Percentiles rank a stretch among this genome's conserved stretches.
These are phyloP conservation scores for Diaporthe australafricana DNA, from an alignment of 2,329 filamentous ascomycete genomes.

Conservation along the genomic window DNA sequence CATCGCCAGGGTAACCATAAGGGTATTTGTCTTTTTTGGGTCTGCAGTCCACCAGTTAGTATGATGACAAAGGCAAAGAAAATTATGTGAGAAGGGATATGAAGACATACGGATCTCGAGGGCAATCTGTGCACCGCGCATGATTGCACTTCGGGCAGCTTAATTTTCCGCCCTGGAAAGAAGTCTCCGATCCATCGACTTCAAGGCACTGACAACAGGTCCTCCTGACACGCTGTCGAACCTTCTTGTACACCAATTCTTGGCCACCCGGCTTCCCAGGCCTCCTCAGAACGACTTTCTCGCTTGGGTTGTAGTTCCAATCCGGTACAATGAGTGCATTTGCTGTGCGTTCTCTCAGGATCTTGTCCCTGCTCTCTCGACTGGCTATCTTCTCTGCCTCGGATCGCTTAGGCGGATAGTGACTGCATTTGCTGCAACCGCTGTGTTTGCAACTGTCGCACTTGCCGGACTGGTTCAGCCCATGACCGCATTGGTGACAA, in stretches of 20 bases:
- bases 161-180: conserved; percentile 71
- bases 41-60: conserved; percentile 50
- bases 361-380: conserved; percentile 61
- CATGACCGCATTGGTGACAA: conserved; percentile 77
- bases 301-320: conserved; percentile 58
- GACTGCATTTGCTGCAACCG: conserved; percentile 83
- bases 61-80: conserved; percentile 17
- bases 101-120: conserved; percentile 78
- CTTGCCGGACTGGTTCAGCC: conserved; percentile 73
- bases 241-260: conserved; percentile 78
- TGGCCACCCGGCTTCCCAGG: conserved; percentile 72
- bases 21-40: conserved; percentile 77
- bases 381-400: conserved; percentile 65
- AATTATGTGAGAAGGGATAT: neutral
- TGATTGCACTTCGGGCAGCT: conserved; percentile 78
- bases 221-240: conserved; percentile 78
- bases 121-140: conserved; percentile 82
- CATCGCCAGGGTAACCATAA: conserved; percentile 76
- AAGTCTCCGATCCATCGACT: conserved; percentile 49
- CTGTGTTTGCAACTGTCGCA: conserved; percentile 82
- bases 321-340: conserved; percentile 65
- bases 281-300: conserved; percentile 68
- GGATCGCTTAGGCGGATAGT: conserved; percentile 76
- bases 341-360: conserved; percentile 67
- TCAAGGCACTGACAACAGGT: conserved; percentile 77